Evolutionary conservation across 2,329 filamentous ascomycete genomes (phyloP).

Genomic region (Scolecobasidium constrictum): DNA sequence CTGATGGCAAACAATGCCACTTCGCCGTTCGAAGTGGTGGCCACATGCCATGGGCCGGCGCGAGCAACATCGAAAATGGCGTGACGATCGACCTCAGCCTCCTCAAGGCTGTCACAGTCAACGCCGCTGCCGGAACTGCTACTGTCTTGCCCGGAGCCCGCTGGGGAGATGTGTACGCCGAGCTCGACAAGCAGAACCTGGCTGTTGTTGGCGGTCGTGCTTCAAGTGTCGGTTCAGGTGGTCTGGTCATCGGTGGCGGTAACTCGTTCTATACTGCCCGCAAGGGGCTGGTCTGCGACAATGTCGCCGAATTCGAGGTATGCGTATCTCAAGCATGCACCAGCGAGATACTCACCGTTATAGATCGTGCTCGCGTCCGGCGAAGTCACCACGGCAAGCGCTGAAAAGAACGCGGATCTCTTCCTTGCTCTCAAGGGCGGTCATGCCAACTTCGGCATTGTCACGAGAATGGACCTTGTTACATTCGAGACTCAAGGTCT

Average conservation of each 20-base stretch:
- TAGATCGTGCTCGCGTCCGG: constrained; percentile 25
- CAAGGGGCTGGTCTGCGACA: constrained; percentile 6
- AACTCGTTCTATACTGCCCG: constrained; percentile 5
- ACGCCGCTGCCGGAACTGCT: constrained; percentile 1
- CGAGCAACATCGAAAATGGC: constrained; percentile 8
- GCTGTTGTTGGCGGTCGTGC: constrained; percentile 21
- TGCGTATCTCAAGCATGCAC: not conserved
- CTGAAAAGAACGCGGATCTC: constrained; percentile 16
- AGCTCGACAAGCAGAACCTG: constrained; percentile 5
- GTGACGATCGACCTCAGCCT: constrained; percentile 11
- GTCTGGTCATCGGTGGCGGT: constrained; percentile 7
- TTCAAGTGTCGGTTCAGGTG: constrained; percentile 6
- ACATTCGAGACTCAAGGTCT: constrained; percentile 7
- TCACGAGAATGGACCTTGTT: constrained; percentile 17
- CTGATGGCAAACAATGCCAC: constrained; percentile 7
- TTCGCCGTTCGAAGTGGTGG: constrained; percentile 9
- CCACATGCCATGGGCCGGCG: constrained; percentile 8
- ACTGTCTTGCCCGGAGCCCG: not conserved
- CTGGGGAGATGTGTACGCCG: constrained; percentile 12
- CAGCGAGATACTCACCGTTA: not conserved
- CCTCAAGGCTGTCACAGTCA: constrained; percentile 6
- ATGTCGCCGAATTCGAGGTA: constrained; percentile 2
- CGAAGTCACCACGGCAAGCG: constrained; percentile 20
- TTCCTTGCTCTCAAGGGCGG: constrained; percentile 26
- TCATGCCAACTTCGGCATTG: constrained; percentile 25